These are phyloP conservation scores for Mucor piriformis DNA, from an alignment of 371 early-diverging fungal genomes.

Conservation along the genomic window DNA sequence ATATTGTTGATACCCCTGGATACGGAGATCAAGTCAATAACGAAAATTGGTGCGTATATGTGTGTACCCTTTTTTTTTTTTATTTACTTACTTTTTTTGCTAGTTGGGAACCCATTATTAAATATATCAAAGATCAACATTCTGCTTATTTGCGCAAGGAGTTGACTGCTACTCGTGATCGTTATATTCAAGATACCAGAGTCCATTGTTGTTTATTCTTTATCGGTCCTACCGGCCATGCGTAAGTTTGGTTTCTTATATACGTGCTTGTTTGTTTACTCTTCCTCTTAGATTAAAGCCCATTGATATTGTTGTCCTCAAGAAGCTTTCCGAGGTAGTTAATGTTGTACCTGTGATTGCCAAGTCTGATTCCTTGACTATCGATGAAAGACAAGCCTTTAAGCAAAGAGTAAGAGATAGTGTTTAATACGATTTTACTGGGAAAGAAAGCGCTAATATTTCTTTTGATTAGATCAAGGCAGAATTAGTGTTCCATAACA, in stretches of 20 bases:
- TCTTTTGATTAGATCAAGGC: conserved; percentile 69
- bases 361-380: conserved; percentile 86
- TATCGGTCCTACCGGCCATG: conserved; percentile 76
- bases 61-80: not conserved
- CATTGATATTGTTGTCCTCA: conserved; percentile 75
- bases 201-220: conserved; percentile 84
- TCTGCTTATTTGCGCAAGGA: conserved; percentile 87
- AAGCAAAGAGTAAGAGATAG: conserved; percentile 61
- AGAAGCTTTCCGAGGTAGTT: conserved; percentile 72
- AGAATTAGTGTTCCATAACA: conserved; percentile 91
- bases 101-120: conserved; percentile 88
- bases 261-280: conserved; percentile 12
- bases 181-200: conserved; percentile 83
- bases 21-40: conserved; percentile 88
- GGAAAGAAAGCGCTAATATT: too few relatives aligned
- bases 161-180: conserved; percentile 82
- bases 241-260: conserved; percentile 45
- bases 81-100: not conserved
- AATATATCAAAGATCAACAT: conserved; percentile 93
- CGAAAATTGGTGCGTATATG: conserved; percentile 70
- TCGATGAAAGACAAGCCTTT: conserved; percentile 73
- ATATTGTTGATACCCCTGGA: conserved; percentile 84
- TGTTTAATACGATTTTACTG: too few relatives aligned
- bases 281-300: conserved; percentile 67
- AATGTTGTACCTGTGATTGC: conserved; percentile 87